Evolutionary conservation across 2,329 filamentous ascomycete genomes (phyloP), one percentile per base, ranked within the genome.

Genomic region (Tolypocladium album): DNA sequence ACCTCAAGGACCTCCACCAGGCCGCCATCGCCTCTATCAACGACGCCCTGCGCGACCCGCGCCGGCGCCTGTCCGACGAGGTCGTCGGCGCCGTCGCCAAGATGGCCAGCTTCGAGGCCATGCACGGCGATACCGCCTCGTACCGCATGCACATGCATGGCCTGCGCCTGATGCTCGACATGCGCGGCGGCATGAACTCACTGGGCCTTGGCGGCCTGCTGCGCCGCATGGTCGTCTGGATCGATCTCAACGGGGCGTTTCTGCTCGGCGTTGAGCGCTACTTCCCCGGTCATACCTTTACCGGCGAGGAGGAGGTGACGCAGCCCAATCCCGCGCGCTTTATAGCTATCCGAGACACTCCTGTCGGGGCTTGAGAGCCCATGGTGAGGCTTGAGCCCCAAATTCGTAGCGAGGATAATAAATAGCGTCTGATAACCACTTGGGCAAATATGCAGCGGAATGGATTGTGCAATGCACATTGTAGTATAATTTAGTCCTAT

Each of bases 41-140:
- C 61, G 61, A 68, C 6, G 69, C 70, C 12, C 67, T 80, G 38
- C 64, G 64, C n/a, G 65, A 70, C 47, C 65, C 36, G 2, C 13
- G 55, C 20, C 62, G 55, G 6, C 63, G 64, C 5, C 66, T 73
- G 8, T 74, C 68, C 61, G 78, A 81, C 63, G 73, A 73, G 17
- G 62, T 80, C 39, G 73, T 81, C 57, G 76, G 75, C 11, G 78
- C 79, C 3, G 77, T 80, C 4, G 77, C 76, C 40, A 78, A 79
- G 62, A 78, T 82, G 78, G 79, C 78, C 12, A 76, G 75, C 61
- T 82, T 79, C 65, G 79, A 82, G 64, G 78, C 78, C n/a, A 76
- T 80, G 62, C 79, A 76, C 63, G 78, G 79, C 27, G 71, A 73
- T 24, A 64, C 71, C 24, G 66, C 70, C 4, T 71, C 72, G 17